phyloP scores from a whole-genome alignment of 2,329 filamentous ascomycete species.

The Hypoxylon sp. region DNA sequence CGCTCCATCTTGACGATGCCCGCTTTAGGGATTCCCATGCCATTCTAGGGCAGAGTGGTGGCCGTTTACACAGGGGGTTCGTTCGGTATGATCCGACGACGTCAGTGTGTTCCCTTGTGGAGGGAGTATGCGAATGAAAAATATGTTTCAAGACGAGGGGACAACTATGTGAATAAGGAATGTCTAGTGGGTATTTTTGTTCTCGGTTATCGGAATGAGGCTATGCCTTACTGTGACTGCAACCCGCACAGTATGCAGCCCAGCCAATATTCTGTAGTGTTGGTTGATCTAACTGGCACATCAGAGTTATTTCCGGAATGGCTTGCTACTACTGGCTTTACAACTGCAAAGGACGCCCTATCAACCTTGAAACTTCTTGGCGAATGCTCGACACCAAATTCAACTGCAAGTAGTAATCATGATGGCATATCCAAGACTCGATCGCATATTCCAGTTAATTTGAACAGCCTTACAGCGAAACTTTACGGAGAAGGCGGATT shows the following conservation, averaged over 20 bases:
- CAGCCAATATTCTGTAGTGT: conserved; percentile 33
- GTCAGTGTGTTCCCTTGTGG: conserved; percentile 13
- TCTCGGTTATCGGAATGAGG: conserved; percentile 38
- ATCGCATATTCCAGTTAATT: neutral
- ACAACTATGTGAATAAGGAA: conserved; percentile 10
- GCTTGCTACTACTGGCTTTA: conserved; percentile 29
- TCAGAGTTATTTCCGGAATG: conserved; percentile 39
- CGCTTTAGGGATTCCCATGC: conserved; percentile 36
- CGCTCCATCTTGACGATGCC: conserved; percentile 47
- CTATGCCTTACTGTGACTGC: conserved; percentile 43
- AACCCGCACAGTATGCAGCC: conserved; percentile 38
- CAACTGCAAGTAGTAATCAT: conserved; percentile 20
- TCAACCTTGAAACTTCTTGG: conserved; percentile 23
- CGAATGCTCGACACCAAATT: conserved; percentile 5
- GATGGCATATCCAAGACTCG: neutral
- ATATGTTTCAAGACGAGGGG: conserved; percentile 33
- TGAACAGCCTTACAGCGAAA: conserved; percentile 6
- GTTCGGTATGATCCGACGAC: conserved; percentile 26
- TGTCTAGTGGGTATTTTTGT: conserved; percentile 19
- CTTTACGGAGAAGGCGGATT: conserved; percentile 24
- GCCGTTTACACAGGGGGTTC: conserved; percentile 22
- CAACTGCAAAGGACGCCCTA: conserved; percentile 6
- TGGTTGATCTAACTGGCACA: conserved; percentile 25
- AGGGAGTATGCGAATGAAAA: conserved; percentile 21
- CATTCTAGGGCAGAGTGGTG: conserved; percentile 36